Conservation (phyloP, 2,329 filamentous ascomycete genomes). For the Monosporascus sp. region DNA sequence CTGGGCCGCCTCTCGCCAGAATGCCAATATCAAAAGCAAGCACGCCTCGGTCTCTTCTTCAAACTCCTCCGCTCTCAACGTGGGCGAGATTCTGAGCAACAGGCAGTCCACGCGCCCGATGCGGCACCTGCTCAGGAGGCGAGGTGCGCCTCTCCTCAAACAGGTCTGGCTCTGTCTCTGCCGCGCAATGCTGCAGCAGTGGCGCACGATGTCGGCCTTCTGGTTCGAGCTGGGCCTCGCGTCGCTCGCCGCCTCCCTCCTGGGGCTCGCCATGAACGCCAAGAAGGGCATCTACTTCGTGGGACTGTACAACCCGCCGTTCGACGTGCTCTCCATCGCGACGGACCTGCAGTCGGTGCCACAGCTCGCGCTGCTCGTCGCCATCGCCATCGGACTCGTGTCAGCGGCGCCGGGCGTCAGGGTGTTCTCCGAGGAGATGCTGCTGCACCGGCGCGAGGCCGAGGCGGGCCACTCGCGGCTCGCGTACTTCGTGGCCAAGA, state of each 20-base stretch:
- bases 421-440: conserved; percentile 51
- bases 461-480: conserved; percentile 50
- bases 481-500: conserved; percentile 54
- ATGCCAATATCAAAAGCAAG: conserved; percentile 15
- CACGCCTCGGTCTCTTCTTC: conserved; percentile 22
- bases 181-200: conserved; percentile 52
- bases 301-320: conserved; percentile 46
- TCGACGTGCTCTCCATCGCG: conserved; percentile 45
- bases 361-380: conserved; percentile 46
- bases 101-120: conserved; percentile 19
- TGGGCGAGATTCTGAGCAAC: conserved; percentile 21
- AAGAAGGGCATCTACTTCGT: conserved; percentile 48
- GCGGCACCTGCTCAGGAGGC: conserved; percentile 39
- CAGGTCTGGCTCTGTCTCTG: conserved; percentile 49
- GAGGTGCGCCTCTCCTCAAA: conserved; percentile 42
- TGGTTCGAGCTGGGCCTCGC: conserved; percentile 51
- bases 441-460: conserved; percentile 50
- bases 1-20: conserved; percentile 35
- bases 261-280: conserved; percentile 47
- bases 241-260: conserved; percentile 45
- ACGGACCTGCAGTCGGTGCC: conserved; percentile 46
- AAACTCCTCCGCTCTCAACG: conserved; percentile 32
- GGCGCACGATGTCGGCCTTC: conserved; percentile 44
- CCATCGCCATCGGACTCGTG: conserved; percentile 51
- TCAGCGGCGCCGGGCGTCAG: conserved; percentile 50